Base-by-base conservation (phyloP, 2,329 filamentous ascomycete genomes). In the Talaromyces sp. region DNA sequence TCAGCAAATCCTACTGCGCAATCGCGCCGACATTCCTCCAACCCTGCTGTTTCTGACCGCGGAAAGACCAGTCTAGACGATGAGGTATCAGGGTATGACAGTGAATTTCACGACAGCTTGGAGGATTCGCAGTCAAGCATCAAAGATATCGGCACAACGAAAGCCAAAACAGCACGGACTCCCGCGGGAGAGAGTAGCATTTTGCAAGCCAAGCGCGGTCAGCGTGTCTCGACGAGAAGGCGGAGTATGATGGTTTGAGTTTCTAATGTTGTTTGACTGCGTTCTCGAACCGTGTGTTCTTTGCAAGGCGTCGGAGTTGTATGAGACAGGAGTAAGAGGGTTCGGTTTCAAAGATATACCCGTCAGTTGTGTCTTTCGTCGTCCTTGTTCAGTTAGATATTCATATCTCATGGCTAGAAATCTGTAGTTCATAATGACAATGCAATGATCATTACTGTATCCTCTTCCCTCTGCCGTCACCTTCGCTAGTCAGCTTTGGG, bases 181-280 rank as follows among this genome's bases (percentile, higher is more conserved):
- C 47, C 62, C 17, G 40, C 54, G 25, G 51, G 63, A 58, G 67
- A 66, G n/a, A 68, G 69, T 60, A 56, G 62, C 22, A 45, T n/a
- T n/a, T 67, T 54, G 40, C 67, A 67, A 62, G 53, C 59, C 29
- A 72, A 67, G 56, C 73, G 75, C n/a, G 70, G 72, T 11, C 73
- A 76, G 51, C 73, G 77, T n/a, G 70, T 71, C 56, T 71, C 71
- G 22, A 70, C 74, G 34, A 72, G 78, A 61, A 73, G 78, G 67
- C 76, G 71, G 67, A 80, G 77, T 65, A 80, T 78, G 77, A 77
- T 80, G 74, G 67, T 79, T 56, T 79, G 64, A 67, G n/a, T 27
- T 40, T 43, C 6, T 27, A 7, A 31, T 3, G 6, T 22, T 63
- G 17, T 59, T 22, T 22, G n/a, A 36, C 19, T 25, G 31, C 31